Conservation (phyloP, 441 rosid species). For the Populus hybrid region DNA sequence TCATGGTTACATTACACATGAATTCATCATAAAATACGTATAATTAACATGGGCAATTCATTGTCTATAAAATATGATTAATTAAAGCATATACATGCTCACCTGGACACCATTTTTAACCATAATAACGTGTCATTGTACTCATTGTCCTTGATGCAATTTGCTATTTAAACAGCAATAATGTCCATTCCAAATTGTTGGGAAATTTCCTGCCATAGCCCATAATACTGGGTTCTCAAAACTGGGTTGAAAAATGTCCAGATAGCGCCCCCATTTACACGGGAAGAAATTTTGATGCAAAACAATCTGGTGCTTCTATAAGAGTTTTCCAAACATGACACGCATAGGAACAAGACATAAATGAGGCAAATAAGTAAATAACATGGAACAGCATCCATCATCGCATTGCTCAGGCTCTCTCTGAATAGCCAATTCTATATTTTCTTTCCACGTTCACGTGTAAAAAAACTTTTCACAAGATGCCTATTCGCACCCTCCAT, state of each 20-base stretch:
- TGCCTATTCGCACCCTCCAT: constrained; percentile 19
- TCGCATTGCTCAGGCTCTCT: constrained; percentile 14
- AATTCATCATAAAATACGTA: neutral
- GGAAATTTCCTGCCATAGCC: neutral
- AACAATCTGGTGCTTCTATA: neutral
- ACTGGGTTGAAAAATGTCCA: neutral
- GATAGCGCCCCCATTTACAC: neutral
- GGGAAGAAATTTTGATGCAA: neutral
- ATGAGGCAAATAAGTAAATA: neutral
- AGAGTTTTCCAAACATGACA: neutral
- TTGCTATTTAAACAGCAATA: too few relatives aligned
- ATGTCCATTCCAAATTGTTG: neutral
- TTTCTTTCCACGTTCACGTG: constrained; percentile 26
- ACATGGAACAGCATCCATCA: neutral
- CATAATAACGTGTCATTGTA: neutral
- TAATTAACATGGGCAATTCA: neutral
- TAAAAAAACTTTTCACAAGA: constrained; percentile 15
- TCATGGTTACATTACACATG: neutral
- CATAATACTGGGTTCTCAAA: neutral
- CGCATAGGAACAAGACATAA: neutral
- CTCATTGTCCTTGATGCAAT: too few relatives aligned
- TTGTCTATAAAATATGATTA: neutral
- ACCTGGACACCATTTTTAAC: neutral
- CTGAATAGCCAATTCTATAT: constrained; percentile 8
- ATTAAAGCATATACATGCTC: neutral